Percentiles rank a stretch among this genome's conserved stretches.
phyloP scores from a whole-genome alignment of 192 early-diverging fungal genomes.

The Radiomyces spectabilis region DNA sequence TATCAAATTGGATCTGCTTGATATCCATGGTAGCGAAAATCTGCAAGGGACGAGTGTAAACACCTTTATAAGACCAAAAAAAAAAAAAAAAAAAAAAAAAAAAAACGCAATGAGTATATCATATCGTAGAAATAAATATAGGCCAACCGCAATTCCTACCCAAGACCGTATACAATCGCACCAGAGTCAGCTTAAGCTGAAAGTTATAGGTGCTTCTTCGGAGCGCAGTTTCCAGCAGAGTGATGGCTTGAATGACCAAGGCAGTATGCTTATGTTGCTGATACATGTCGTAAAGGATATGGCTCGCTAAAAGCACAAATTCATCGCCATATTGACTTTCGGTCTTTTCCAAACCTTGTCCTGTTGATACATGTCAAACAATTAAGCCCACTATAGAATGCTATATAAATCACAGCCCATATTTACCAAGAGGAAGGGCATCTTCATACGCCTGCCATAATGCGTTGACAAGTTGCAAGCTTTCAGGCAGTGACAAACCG shows the following conservation, averaged over 20 bases:
- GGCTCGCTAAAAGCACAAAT: slow-evolving; percentile 56
- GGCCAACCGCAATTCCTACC: too few species aligned
- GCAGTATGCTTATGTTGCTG: slow-evolving; percentile 31
- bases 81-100: too few species aligned
- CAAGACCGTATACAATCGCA: slow-evolving; percentile 71
- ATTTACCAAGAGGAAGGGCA: slow-evolving; percentile 40
- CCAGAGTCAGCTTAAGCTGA: slow-evolving; percentile 80
- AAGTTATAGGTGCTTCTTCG: slow-evolving; percentile 71
- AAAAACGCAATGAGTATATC: neutral
- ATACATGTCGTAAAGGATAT: slow-evolving; percentile 50
- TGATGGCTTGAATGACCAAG: slow-evolving; percentile 39
- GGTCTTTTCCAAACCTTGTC: slow-evolving; percentile 51
- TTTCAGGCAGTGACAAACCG: neutral
- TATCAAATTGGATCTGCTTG: slow-evolving; percentile 91
- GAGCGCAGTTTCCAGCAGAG: slow-evolving; percentile 71
- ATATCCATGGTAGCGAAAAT: slow-evolving; percentile 72
- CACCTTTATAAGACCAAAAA: too few species aligned
- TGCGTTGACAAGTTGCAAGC: slow-evolving; percentile 20
- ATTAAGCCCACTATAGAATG: too few species aligned
- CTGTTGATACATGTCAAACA: too few species aligned
- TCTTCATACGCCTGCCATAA: slow-evolving; percentile 34
- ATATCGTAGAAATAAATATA: neutral
- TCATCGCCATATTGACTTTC: slow-evolving; percentile 80
- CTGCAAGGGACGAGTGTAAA: slow-evolving; percentile 47
- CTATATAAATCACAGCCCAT: too few species aligned